Evolutionary conservation across 1,139 yeast genomes (phyloP), one percentile per base, ranked within the genome.

Genomic region (Pichia sp.): DNA sequence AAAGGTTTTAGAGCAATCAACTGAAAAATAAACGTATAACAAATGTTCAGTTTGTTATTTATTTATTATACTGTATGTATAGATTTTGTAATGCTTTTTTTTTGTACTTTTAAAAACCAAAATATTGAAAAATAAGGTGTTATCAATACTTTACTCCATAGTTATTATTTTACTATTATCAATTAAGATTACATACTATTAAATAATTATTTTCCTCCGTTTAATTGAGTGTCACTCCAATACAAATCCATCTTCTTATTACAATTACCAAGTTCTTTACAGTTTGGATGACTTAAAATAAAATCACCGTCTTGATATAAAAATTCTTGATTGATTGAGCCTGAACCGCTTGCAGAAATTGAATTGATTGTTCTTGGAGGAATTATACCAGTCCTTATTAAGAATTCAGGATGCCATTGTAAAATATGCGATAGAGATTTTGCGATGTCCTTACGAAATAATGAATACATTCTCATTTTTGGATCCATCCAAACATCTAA

Each of bases 371-470:
- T 67, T 59, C 80, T 75, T 44, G 81, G 73, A 8, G 89, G 87
- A 0, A 93, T 78, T 14, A 91, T 69, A 0, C 89, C 86, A 6
- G 95, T 75, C 62, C 81, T 84, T 51, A 86, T 77, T 59, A 91
- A 74, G 42, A 85, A 71, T 47, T 78, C 79, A 14, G 96, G 96
- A 66, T 93, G 99, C 99, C 98, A 93, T 67, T 89, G 96, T 58
- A 90, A 72, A 41, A 89, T 73, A 67, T 93, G 98, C 28, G 89
- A 80, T 50, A 91, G 66, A 0, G 95, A 88, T 14, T 83, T 76
- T 56, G 80, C 81, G 3, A 87, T 84, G 31, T 79, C 79, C 59
- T 64, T 72, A 19, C 79, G 79, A 69, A 87, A 87, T 64, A 78
- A 79, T 36, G 71, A 73, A 68, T 86, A 89, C 47, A 75, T 74